Evolutionary conservation across 148 eudicot genomes (phyloP).

Genomic region (Salicornia ramosissima): DNA sequence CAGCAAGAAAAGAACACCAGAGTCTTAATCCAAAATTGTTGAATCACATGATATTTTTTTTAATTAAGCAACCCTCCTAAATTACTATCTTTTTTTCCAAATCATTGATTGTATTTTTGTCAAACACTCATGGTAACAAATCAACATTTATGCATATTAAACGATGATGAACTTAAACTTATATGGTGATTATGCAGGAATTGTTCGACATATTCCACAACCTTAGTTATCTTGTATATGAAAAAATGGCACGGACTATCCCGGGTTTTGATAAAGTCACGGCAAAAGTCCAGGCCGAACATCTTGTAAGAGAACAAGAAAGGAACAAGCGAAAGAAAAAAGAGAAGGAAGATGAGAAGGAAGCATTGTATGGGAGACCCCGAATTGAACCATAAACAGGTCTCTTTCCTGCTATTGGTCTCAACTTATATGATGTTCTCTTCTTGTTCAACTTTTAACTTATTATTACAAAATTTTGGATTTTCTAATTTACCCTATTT

Average conservation of each 20-base stretch:
- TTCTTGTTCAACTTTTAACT: not conserved
- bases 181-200: constrained; percentile 28
- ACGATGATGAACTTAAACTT: no score
- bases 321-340: constrained; percentile 27
- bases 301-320: constrained; percentile 24
- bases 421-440: not conserved
- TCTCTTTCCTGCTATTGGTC: constrained; percentile 2
- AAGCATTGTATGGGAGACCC: constrained; percentile 1
- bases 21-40: not conserved
- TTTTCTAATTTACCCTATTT: no score
- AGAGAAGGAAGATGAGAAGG: constrained; percentile 31
- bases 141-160: not conserved
- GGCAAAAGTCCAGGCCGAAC: constrained; percentile 36
- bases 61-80: no score
- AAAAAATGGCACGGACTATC: constrained; percentile 26
- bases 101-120: no score
- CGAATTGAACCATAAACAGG: constrained; percentile 6
- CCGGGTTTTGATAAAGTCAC: constrained; percentile 47
- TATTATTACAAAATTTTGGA: no score
- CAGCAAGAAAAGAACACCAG: not conserved
- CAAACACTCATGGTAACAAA: not conserved
- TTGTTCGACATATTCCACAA: constrained; percentile 26
- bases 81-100: no score
- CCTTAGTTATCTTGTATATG: constrained; percentile 32
- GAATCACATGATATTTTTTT: not conserved